phyloP scores from a whole-genome alignment of 805 yeast genomes.

The Lachancea sp. region DNA sequence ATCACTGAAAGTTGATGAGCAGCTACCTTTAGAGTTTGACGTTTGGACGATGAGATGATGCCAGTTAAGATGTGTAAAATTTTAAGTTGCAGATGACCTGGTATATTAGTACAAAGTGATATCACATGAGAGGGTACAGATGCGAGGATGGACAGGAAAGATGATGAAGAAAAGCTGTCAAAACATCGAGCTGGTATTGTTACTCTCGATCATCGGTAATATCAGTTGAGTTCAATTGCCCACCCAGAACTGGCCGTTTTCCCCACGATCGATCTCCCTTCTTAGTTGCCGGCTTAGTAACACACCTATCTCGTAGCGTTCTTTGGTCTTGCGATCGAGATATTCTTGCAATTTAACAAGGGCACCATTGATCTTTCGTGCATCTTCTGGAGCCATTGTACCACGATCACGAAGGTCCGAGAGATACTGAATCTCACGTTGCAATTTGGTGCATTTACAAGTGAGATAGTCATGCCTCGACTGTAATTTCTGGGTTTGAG shows the following conservation, averaged over 20 bases:
- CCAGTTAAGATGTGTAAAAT: constrained; percentile 2
- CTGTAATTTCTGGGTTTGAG: constrained; percentile 26
- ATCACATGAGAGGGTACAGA: not conserved
- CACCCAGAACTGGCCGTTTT: constrained; percentile 35
- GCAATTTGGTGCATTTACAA: constrained; percentile 33
- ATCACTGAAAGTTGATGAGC: not conserved
- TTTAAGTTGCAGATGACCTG: not conserved
- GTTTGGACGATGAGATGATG: too few relatives aligned
- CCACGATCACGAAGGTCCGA: constrained; percentile 33
- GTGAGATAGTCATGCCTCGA: constrained; percentile 30
- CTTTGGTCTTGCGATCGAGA: constrained; percentile 37
- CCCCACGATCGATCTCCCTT: constrained; percentile 38
- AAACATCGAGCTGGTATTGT: not conserved
- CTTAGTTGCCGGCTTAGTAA: constrained; percentile 37
- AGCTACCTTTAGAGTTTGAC: too few relatives aligned
- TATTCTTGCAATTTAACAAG: constrained; percentile 35
- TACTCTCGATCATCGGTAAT: not conserved
- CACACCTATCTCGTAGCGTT: constrained; percentile 39
- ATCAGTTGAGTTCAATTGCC: constrained; percentile 12
- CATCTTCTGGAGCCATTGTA: constrained; percentile 35
- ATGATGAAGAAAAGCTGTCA: not conserved
- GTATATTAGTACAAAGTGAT: constrained; percentile 6
- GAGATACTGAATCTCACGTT: constrained; percentile 36
- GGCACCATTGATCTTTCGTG: constrained; percentile 35
- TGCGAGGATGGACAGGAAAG: not conserved